Percentiles rank a stretch among this genome's conserved stretches.
These are phyloP conservation scores for Grosmannia clavigera DNA, from an alignment of 2,329 filamentous ascomycete species.

Conservation along the genomic window DNA sequence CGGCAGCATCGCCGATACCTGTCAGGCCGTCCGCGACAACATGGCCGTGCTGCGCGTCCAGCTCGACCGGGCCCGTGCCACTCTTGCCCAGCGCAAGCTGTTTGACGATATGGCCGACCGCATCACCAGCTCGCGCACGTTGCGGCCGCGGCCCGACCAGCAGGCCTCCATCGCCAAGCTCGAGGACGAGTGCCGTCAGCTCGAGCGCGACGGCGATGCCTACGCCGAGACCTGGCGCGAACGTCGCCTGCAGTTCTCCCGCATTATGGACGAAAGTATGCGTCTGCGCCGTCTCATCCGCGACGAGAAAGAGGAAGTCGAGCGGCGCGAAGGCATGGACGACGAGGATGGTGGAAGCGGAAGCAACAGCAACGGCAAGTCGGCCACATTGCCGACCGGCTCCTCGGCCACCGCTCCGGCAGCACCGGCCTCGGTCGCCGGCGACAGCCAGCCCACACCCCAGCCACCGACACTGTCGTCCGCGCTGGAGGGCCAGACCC, in stretches of 20 bases:
- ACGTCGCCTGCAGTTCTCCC: constrained; percentile 72
- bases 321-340: constrained; percentile 72
- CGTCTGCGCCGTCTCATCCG: constrained; percentile 73
- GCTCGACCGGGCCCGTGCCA: constrained; percentile 63
- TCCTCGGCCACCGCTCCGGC: neutral
- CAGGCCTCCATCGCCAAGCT: constrained; percentile 65
- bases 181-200: constrained; percentile 74
- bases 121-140: constrained; percentile 68
- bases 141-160: constrained; percentile 78
- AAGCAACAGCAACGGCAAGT: neutral
- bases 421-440: neutral
- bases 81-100: constrained; percentile 64
- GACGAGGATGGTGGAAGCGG: constrained; percentile 38
- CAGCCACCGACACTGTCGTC: constrained; percentile 24
- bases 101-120: constrained; percentile 83
- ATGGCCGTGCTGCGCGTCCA: constrained; percentile 61
- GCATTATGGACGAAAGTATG: constrained; percentile 86
- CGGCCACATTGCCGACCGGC: neutral
- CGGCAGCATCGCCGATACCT: constrained; percentile 63
- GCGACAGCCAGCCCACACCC: constrained; percentile 35
- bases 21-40: constrained; percentile 63
- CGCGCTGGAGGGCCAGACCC: neutral
- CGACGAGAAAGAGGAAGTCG: constrained; percentile 91
- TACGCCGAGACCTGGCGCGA: constrained; percentile 78
- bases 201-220: constrained; percentile 71